These are phyloP conservation scores for Tubosaeta brunneosetosa DNA, from an alignment of 768 basidiomycete genomes.

Conservation along the genomic window DNA sequence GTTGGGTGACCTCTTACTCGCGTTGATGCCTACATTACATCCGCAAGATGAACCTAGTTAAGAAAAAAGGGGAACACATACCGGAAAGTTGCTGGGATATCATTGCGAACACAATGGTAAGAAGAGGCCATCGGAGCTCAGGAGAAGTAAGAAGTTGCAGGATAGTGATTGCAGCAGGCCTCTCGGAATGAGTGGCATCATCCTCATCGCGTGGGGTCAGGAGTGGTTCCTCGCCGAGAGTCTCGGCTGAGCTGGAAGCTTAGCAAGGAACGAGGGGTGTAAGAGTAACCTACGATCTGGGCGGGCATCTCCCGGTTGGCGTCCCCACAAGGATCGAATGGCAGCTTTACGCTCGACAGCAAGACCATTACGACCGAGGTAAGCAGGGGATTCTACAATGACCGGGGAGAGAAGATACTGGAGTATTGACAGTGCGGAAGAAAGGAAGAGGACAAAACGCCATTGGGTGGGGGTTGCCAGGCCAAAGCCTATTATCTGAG, in stretches of 20 bases:
- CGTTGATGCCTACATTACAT: conserved; percentile 60
- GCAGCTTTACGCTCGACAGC: conserved; percentile 44
- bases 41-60: conserved; percentile 1
- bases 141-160: conserved; percentile 46
- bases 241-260: conserved; percentile 17
- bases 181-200: conserved; percentile 15
- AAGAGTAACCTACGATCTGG: conserved; percentile 19
- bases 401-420: conserved; percentile 54
- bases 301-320: conserved; percentile 26
- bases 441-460: conserved; percentile 67
- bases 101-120: conserved; percentile 69
- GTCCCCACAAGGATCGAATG: conserved; percentile 53
- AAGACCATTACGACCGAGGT: conserved; percentile 50
- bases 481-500: conserved; percentile 70
- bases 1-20: conserved; percentile 38
- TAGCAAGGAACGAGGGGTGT: conserved; percentile 2
- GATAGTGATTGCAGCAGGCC: conserved; percentile 42
- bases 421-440: conserved; percentile 46
- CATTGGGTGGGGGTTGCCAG: conserved; percentile 65
- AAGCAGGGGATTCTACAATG: conserved; percentile 70
- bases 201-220: conserved; percentile 15
- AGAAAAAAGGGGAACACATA: conserved; percentile 20
- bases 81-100: conserved; percentile 76
- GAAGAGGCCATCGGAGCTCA: conserved; percentile 58
- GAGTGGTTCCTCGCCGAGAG: conserved; percentile 27